These are phyloP conservation scores for Withania somnifera DNA, from an alignment of 305 asterid species.

Conservation along the genomic window DNA sequence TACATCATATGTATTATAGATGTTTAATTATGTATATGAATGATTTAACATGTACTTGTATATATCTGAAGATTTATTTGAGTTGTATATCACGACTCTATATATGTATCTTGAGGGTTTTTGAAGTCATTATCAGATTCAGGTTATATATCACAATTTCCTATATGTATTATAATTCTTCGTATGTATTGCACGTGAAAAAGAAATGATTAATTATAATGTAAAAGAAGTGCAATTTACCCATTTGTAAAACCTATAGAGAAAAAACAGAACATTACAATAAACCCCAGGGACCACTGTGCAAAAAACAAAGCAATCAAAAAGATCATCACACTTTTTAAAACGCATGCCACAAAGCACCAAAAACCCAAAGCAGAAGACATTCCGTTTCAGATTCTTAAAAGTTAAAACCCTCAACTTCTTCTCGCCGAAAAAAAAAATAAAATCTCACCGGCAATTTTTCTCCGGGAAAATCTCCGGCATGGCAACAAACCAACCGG, in stretches of 20 bases:
- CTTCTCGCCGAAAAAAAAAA: neutral
- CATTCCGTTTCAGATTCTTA: slow-evolving; percentile 1
- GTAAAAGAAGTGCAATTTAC: neutral
- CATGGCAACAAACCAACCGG: slow-evolving; percentile 49
- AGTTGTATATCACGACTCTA: too few species aligned
- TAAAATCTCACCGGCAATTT: too few species aligned
- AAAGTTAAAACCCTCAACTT: neutral
- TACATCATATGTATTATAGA: too few species aligned
- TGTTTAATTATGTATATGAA: too few species aligned
- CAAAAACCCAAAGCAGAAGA: slow-evolving; percentile 9
- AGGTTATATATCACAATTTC: too few species aligned
- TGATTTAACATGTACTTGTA: too few species aligned
- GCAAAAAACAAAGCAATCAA: neutral
- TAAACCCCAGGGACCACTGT: neutral
- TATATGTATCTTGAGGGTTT: too few species aligned
- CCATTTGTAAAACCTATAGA: neutral
- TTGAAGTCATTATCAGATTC: too few species aligned
- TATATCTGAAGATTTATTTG: too few species aligned
- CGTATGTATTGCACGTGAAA: too few species aligned
- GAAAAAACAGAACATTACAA: neutral
- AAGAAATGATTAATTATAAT: too few species aligned
- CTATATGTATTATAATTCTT: too few species aligned
- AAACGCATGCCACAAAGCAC: slow-evolving; percentile 16
- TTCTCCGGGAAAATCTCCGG: slow-evolving; percentile 11
- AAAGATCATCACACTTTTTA: slow-evolving; percentile 22